phyloP scores from a whole-genome alignment of 2,329 filamentous ascomycete species.

The Cercospora brassicicola region DNA sequence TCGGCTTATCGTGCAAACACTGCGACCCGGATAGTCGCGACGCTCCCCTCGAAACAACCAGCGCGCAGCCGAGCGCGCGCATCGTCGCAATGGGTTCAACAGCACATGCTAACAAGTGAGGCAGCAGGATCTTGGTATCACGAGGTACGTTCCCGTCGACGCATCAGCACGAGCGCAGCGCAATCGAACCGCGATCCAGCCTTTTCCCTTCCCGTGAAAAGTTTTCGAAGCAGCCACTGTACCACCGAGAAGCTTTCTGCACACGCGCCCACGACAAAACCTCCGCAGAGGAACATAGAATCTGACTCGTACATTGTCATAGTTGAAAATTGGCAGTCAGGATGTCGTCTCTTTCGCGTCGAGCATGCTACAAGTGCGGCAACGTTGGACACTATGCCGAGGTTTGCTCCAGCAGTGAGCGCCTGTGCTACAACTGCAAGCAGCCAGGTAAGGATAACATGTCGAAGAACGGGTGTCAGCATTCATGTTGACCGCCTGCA shows the following conservation, averaged over 20 bases:
- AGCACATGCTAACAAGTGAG: slow-evolving; percentile 16
- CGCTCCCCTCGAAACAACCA: slow-evolving; percentile 1
- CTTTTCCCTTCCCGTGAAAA: slow-evolving; percentile 13
- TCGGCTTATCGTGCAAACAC: slow-evolving; percentile 4
- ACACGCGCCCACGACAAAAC: slow-evolving; percentile 4
- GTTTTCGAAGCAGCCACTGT: slow-evolving; percentile 19
- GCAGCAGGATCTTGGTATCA: slow-evolving; percentile 25
- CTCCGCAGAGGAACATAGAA: background rate
- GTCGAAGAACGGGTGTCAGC: slow-evolving; percentile 36
- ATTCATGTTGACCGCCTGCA: slow-evolving; percentile 30
- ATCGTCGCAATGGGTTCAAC: background rate
- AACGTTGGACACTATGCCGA: slow-evolving; percentile 63
- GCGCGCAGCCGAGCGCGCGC: background rate
- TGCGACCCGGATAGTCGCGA: background rate
- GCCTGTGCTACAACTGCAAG: slow-evolving; percentile 99
- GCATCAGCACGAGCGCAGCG: background rate
- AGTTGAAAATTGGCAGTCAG: slow-evolving; percentile 30
- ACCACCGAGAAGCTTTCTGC: slow-evolving; percentile 4
- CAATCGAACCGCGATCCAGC: slow-evolving; percentile 6
- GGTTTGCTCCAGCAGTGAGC: slow-evolving; percentile 96
- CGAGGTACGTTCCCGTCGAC: slow-evolving; percentile 23
- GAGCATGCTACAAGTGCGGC: slow-evolving; percentile 57
- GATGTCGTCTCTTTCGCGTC: slow-evolving; percentile 56
- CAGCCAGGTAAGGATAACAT: slow-evolving; percentile 63
- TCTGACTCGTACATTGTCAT: slow-evolving; percentile 21